Conservation (phyloP, 2,329 filamentous ascomycete genomes). For the Claviceps pazoutovae region DNA sequence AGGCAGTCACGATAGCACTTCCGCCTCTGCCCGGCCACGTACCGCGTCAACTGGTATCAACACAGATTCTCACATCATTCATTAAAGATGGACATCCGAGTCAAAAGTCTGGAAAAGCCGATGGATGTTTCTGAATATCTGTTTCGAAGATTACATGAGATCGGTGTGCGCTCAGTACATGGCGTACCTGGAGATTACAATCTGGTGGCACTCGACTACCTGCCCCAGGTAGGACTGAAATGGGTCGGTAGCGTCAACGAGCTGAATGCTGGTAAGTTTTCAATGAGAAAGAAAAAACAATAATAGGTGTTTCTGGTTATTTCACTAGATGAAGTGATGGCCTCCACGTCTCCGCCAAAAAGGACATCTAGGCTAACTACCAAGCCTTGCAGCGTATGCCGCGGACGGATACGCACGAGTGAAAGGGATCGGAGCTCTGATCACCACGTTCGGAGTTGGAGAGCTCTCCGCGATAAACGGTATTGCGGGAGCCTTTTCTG, state of each 20-base stretch:
- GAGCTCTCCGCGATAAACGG: constrained; percentile 63
- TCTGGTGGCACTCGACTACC: constrained; percentile 52
- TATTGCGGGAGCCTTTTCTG: constrained; percentile 59
- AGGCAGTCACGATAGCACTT: not conserved
- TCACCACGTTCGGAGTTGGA: constrained; percentile 66
- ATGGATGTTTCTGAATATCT: constrained; percentile 54
- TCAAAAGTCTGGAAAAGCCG: constrained; percentile 31
- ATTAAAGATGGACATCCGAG: constrained; percentile 24
- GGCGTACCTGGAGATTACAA: constrained; percentile 65
- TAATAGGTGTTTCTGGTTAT: not conserved
- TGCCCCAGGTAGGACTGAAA: constrained; percentile 41
- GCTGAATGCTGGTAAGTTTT: constrained; percentile 49
- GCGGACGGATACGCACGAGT: constrained; percentile 69
- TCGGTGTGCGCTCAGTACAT: constrained; percentile 51
- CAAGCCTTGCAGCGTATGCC: constrained; percentile 44
- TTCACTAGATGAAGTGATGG: not conserved
- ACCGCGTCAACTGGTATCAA: not conserved
- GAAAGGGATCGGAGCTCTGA: constrained; percentile 53
- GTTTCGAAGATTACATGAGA: constrained; percentile 47
- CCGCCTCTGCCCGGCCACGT: not conserved
- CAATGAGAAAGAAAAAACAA: no score
- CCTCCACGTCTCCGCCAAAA: not conserved
- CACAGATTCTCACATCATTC: not conserved
- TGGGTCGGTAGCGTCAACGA: constrained; percentile 62
- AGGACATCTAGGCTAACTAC: constrained; percentile 6